phyloP scores from a whole-genome alignment of 1,139 yeast species.

The Candida neerlandica region DNA sequence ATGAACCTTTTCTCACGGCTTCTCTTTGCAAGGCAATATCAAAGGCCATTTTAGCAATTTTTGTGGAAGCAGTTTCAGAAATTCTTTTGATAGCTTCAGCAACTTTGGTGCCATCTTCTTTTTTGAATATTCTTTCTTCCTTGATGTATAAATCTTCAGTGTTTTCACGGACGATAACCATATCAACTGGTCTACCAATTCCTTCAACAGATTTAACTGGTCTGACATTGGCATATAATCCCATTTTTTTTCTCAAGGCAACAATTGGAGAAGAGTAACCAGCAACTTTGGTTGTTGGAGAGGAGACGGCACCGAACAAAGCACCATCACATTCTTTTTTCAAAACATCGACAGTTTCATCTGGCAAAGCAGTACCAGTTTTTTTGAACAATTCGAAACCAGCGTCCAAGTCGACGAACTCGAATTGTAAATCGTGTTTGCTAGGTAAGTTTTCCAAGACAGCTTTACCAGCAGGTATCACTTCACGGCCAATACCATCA shows the following conservation, averaged over 20 bases:
- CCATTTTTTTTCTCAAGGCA: constrained; percentile 92
- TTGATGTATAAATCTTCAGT: constrained; percentile 96
- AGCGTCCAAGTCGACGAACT: constrained; percentile 86
- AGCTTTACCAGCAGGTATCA: constrained; percentile 90
- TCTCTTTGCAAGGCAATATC: constrained; percentile 93
- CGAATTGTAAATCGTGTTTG: constrained; percentile 74
- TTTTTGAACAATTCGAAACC: constrained; percentile 91
- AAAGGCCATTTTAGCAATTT: constrained; percentile 88
- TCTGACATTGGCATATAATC: constrained; percentile 93
- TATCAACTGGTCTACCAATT: constrained; percentile 83
- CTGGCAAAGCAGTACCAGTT: constrained; percentile 95
- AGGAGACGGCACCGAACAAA: constrained; percentile 93
- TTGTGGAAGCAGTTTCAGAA: constrained; percentile 79
- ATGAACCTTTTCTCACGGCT: constrained; percentile 67
- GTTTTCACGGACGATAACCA: constrained; percentile 97
- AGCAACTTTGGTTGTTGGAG: constrained; percentile 90
- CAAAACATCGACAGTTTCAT: constrained; percentile 81
- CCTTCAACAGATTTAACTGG: constrained; percentile 94
- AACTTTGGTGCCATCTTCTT: constrained; percentile 74
- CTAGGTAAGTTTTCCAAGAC: constrained; percentile 81
- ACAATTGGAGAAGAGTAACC: constrained; percentile 99
- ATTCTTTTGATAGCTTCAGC: constrained; percentile 98
- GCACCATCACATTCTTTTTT: constrained; percentile 93
- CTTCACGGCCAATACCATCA: constrained; percentile 98
- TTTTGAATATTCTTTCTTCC: constrained; percentile 77